A percentile compares a stretch with the other conserved stretches of the same genome.
Evolutionary conservation across 495 filamentous ascomycete species (phyloP).

Genomic region (Aspergillus sparsus): DNA sequence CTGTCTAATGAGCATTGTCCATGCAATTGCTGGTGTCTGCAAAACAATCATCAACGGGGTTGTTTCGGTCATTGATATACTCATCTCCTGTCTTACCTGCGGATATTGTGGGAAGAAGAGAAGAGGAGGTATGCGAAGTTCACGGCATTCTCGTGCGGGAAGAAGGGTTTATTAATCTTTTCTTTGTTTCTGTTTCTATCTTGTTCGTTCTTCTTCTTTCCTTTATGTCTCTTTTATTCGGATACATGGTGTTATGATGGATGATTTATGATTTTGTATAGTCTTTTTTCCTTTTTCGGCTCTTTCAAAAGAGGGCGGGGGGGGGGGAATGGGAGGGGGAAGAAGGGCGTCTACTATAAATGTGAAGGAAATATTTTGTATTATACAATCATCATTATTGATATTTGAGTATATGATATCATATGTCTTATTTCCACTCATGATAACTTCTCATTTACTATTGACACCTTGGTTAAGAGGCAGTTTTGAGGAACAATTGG

Average conservation of each 20-base stretch:
- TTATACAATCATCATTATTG: no score
- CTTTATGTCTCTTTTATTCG: conserved; percentile 6
- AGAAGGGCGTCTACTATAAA: no score
- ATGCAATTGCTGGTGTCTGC: conserved; percentile 74
- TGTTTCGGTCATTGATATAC: conserved; percentile 74
- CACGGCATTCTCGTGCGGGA: conserved; percentile 23
- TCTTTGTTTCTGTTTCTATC: neutral
- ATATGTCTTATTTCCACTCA: no score
- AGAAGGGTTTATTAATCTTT: conserved; percentile 9
- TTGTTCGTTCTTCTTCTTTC: neutral
- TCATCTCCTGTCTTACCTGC: conserved; percentile 88
- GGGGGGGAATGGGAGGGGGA: no score
- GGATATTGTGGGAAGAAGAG: conserved; percentile 53
- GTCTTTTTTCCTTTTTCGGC: no score
- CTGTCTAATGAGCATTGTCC: conserved; percentile 80
- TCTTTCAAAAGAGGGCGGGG: no score
- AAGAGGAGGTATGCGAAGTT: conserved; percentile 25
- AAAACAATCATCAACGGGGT: conserved; percentile 81
- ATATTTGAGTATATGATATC: no score
- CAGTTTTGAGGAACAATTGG: no score
- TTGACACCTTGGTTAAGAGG: no score
- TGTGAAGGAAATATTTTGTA: no score
- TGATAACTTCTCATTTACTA: no score
- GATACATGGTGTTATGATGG: neutral
- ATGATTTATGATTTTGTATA: no score